These are phyloP conservation scores for Aspergillus panamensis DNA, from an alignment of 495 filamentous ascomycete genomes.

Conservation along the genomic window DNA sequence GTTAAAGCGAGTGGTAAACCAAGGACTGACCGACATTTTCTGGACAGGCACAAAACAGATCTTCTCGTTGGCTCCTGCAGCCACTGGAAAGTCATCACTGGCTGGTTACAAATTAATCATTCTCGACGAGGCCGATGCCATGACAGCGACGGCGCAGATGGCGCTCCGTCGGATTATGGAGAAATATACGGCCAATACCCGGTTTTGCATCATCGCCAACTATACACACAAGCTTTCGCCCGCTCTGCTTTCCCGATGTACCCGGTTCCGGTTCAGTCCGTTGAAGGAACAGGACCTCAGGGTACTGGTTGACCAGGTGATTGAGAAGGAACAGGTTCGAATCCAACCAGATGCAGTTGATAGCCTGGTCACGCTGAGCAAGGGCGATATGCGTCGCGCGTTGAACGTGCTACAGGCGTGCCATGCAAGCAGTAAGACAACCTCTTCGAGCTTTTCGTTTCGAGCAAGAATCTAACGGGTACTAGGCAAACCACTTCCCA, in stretches of 20 bases:
- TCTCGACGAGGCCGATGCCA: constrained; percentile 95
- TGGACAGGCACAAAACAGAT: constrained; percentile 63
- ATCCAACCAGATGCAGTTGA: constrained; percentile 76
- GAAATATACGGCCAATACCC: constrained; percentile 95
- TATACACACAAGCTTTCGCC: constrained; percentile 99
- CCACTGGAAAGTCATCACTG: constrained; percentile 49
- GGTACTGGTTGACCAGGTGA: constrained; percentile 79
- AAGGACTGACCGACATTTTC: constrained; percentile 46
- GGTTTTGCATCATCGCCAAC: constrained; percentile 98
- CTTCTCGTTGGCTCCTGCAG: constrained; percentile 53
- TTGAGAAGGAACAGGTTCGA: constrained; percentile 80
- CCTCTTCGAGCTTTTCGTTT: not conserved
- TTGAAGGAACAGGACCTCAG: constrained; percentile 84
- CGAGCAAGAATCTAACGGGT: constrained; percentile 6
- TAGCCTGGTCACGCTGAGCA: constrained; percentile 79
- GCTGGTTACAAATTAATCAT: constrained; percentile 92
- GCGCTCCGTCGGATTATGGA: constrained; percentile 97
- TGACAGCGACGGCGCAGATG: constrained; percentile 97
- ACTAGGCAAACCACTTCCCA: constrained; percentile 65
- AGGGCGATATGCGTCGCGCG: constrained; percentile 93
- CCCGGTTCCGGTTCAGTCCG: constrained; percentile 91
- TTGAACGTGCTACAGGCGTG: constrained; percentile 96
- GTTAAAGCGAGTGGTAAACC: too few species aligned
- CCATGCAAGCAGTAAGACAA: constrained; percentile 74
- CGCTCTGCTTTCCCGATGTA: constrained; percentile 88